Percentiles rank a stretch among this genome's conserved stretches.
These are phyloP conservation scores for Globisporangium echinulatum DNA, from an alignment of 352 stramenopile genomes.

Conservation along the genomic window DNA sequence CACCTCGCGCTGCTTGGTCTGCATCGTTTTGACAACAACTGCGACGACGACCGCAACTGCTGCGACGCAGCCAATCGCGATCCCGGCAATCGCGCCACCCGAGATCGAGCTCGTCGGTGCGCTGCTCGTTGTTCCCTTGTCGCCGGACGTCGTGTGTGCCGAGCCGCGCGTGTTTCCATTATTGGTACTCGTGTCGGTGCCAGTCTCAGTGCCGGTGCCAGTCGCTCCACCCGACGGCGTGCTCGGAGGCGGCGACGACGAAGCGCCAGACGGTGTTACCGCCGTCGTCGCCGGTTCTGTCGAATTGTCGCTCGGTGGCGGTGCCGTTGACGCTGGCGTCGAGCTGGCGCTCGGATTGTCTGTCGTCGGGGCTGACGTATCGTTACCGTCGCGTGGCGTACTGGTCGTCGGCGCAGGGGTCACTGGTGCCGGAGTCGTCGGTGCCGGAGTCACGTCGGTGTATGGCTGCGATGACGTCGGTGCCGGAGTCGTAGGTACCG, in stretches of 20 bases:
- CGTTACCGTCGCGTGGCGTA: neutral
- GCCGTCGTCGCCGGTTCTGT: too few species aligned
- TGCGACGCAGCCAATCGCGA: conserved; percentile 5
- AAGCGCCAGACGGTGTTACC: too few species aligned
- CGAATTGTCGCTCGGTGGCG: neutral
- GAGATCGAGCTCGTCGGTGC: neutral
- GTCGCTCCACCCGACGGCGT: neutral
- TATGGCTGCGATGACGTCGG: neutral
- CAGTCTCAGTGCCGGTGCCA: neutral
- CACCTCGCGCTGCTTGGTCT: conserved; percentile 13
- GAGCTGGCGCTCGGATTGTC: neutral
- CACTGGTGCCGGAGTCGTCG: neutral
- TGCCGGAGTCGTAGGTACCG: neutral
- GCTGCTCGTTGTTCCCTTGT: conserved; percentile 1
- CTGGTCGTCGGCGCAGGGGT: neutral
- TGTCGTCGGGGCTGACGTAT: neutral
- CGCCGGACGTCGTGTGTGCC: conserved; percentile 2
- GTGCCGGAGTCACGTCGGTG: neutral
- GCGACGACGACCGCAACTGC: conserved; percentile 5
- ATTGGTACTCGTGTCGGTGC: neutral
- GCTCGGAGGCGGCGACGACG: too few species aligned
- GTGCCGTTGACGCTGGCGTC: neutral
- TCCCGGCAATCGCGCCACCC: conserved; percentile 4
- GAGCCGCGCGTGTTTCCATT: neutral
- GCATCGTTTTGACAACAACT: conserved; percentile 7